phyloP scores from a whole-genome alignment of 2,329 filamentous ascomycete species.

The Incumbomyces lentus region DNA sequence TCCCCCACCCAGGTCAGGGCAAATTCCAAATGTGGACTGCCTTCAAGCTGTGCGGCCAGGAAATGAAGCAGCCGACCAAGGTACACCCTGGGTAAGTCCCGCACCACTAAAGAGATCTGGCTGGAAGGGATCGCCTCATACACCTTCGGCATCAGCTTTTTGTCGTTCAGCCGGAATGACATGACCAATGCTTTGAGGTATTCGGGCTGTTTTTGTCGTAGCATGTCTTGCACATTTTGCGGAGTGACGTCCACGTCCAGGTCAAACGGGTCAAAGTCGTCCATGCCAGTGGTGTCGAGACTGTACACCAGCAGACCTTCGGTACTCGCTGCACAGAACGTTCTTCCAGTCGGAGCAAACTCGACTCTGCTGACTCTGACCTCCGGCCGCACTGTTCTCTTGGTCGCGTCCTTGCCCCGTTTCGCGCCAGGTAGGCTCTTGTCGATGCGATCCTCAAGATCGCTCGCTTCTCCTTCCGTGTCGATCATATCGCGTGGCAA shows the following conservation, averaged over 20 bases:
- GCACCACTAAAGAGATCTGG: constrained; percentile 68
- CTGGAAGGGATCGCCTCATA: constrained; percentile 71
- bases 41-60: constrained; percentile 76
- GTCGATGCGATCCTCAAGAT: constrained; percentile 76
- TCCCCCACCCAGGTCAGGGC: constrained; percentile 88
- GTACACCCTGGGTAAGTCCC: constrained; percentile 72
- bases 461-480: constrained; percentile 75
- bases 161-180: constrained; percentile 91
- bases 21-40: constrained; percentile 88
- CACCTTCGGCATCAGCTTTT: constrained; percentile 67
- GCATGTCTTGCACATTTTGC: constrained; percentile 66
- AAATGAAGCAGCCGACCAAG: constrained; percentile 76
- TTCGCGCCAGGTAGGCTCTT: constrained; percentile 72
- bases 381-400: constrained; percentile 64
- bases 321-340: constrained; percentile 90
- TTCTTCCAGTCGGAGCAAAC: constrained; percentile 78
- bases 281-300: constrained; percentile 59
- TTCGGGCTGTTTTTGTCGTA: constrained; percentile 63
- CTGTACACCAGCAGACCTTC: constrained; percentile 92
- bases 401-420: constrained; percentile 69
- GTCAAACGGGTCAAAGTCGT: constrained; percentile 87
- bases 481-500: constrained; percentile 68
- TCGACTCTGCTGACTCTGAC: constrained; percentile 74
- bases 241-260: constrained; percentile 91
- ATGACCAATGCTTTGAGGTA: constrained; percentile 90